A percentile compares a stretch with the other conserved stretches of the same genome.
These are phyloP conservation scores for Torulaspora quercuum DNA, from an alignment of 805 yeast genomes.

Conservation along the genomic window DNA sequence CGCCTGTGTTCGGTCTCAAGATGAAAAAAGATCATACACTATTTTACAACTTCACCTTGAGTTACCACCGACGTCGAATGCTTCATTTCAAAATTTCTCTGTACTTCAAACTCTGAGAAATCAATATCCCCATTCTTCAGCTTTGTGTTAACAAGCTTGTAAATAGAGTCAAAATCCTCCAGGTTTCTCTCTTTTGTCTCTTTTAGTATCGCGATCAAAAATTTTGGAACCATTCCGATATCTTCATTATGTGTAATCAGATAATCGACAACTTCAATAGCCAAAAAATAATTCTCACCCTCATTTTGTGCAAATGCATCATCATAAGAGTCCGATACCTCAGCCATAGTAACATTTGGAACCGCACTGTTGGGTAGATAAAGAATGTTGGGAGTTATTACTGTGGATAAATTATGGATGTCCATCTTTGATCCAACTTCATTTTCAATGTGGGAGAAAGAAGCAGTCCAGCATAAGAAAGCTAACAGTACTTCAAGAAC, in stretches of 20 bases:
- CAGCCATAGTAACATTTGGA: conserved; percentile 31
- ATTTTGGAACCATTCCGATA: conserved; percentile 71
- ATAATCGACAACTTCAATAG: conserved; percentile 84
- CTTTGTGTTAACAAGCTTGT: conserved; percentile 18
- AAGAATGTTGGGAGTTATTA: conserved; percentile 86
- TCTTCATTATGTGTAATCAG: conserved; percentile 79
- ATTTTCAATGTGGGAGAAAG: conserved; percentile 90
- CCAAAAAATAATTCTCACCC: conserved; percentile 76
- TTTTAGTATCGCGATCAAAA: conserved; percentile 49
- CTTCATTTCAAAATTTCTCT: conserved; percentile 25
- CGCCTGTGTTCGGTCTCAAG: too few species aligned
- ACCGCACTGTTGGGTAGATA: conserved; percentile 39
- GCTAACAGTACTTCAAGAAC: conserved; percentile 78
- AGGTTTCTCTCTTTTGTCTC: conserved; percentile 24
- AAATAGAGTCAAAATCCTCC: conserved; percentile 20
- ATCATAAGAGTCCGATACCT: conserved; percentile 32
- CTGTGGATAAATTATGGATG: conserved; percentile 90
- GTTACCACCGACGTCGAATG: conserved; percentile 27
- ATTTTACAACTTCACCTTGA: conserved; percentile 19
- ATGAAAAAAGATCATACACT: not conserved
- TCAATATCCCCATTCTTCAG: conserved; percentile 19
- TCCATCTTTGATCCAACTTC: conserved; percentile 95
- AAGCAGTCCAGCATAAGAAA: conserved; percentile 92
- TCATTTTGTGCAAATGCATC: conserved; percentile 43
- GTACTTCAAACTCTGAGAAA: conserved; percentile 29